Evolutionary conservation across 2,329 filamentous ascomycete genomes (phyloP), one percentile per base, ranked within the genome.

Genomic region (Aureobasidium melanogenum): DNA sequence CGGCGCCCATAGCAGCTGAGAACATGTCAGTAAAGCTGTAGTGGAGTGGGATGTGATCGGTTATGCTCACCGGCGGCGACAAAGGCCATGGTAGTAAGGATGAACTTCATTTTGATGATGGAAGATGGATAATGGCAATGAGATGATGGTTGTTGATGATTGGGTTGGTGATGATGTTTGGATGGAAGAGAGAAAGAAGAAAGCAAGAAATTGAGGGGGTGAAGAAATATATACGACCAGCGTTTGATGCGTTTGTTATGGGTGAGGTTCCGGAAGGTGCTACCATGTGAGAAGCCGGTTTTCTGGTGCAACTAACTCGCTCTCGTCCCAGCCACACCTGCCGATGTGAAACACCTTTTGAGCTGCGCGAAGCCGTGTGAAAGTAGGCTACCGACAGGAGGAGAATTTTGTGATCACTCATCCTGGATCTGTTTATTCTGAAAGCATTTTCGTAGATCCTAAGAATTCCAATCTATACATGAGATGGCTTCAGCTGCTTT

Each of bases 71-170:
- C 44, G 46, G 52, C 34, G 46, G 60, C 60, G 14, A 51, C 43
- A 47, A 57, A 44, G 43, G 60, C 60, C 51, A 62, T 54, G 44
- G 52, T 38, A 34, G 51, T 38, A 43, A 62, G 22, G 51, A 51
- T 57, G 38, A 55, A 62, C 60, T 62, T 50, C 60, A 62, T 62
- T 17, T 57, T 62, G 60, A 50, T 32, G 22, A 15, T 54, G 39
- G 32, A 12, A 38, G 30, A 41, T 39, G 30, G 28, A 41, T 41
- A 30, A 41, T 41, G 24, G 22, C 24, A 24, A 36, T 56, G 52
- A 17, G 39, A 44, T 32, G 26, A n/a, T 47, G 12, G 41, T 24
- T 34, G 41, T 26, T 41, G 56, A 26, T 48, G 43, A 9, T 28
- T 47, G 24, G 15, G 17, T 47, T 19, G n/a, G 41, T 55, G 48